These are phyloP conservation scores for Scheffersomyces lignicola DNA, from an alignment of 1,139 yeast species.

Conservation along the genomic window DNA sequence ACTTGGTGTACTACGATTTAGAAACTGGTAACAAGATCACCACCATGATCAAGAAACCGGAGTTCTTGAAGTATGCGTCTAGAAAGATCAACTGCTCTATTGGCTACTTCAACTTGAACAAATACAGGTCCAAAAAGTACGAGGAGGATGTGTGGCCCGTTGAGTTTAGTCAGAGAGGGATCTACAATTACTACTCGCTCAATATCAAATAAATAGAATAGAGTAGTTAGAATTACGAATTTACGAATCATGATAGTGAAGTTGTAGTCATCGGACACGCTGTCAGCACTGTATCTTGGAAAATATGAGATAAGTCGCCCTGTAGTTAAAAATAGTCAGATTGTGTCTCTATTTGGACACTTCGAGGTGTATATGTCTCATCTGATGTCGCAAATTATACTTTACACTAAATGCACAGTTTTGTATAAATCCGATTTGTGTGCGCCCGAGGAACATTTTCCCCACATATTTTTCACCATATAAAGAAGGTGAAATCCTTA, in stretches of 20 bases:
- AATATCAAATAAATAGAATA: conserved; percentile 31
- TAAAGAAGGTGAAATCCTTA: no score
- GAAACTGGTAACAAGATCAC: conserved; percentile 67
- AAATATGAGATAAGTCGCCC: no score
- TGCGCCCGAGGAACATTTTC: no score
- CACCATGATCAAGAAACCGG: conserved; percentile 56
- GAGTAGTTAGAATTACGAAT: neutral
- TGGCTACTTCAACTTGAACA: conserved; percentile 47
- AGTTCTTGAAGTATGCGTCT: conserved; percentile 61
- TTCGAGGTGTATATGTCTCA: no score
- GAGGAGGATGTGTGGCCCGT: conserved; percentile 63
- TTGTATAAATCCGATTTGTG: neutral
- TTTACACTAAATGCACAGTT: neutral
- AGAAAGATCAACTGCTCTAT: conserved; percentile 59
- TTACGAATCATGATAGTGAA: no score
- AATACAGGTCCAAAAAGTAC: conserved; percentile 32
- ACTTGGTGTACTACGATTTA: conserved; percentile 56
- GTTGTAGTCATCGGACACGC: no score
- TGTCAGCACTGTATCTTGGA: no score
- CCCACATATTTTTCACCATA: no score
- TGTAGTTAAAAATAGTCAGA: no score
- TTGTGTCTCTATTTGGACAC: no score
- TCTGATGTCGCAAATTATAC: no score
- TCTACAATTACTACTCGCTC: conserved; percentile 66
- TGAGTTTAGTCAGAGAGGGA: conserved; percentile 65